These are phyloP conservation scores for Ambrosia artemisiifolia DNA, from an alignment of 129 eudicot species.

Conservation along the genomic window DNA sequence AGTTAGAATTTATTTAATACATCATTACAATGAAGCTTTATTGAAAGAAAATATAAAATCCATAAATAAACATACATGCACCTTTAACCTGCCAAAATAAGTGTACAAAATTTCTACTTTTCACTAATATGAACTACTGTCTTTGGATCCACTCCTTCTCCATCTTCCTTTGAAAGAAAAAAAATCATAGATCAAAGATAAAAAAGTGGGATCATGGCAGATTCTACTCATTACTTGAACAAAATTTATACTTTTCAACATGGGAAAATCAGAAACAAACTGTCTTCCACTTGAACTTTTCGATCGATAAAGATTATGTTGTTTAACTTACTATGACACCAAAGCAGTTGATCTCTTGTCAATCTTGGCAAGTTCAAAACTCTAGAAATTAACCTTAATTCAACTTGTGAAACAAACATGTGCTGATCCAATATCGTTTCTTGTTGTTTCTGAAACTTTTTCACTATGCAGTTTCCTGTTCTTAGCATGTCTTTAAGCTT, in stretches of 20 bases:
- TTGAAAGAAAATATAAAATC: neutral
- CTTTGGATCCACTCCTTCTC: constrained; percentile 37
- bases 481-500: constrained; percentile 65
- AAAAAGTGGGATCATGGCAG: constrained; percentile 30
- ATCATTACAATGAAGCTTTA: neutral
- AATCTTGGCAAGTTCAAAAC: constrained; percentile 65
- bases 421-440: constrained; percentile 41
- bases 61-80: constrained; percentile 28
- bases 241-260: constrained; percentile 31
- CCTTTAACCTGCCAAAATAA: constrained; percentile 17
- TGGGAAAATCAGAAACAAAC: constrained; percentile 77
- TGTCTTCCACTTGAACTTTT: constrained; percentile 53
- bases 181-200: constrained; percentile 32
- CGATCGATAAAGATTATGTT: constrained; percentile 49
- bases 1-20: neutral
- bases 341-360: constrained; percentile 60
- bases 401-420: constrained; percentile 61
- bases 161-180: constrained; percentile 19
- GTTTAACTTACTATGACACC: constrained; percentile 76
- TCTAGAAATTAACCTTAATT: constrained; percentile 62
- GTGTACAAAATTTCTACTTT: constrained; percentile 3
- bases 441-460: constrained; percentile 62
- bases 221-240: constrained; percentile 13
- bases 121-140: constrained; percentile 17
- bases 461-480: constrained; percentile 79